Percentiles rank a stretch among this genome's conserved stretches.
These are phyloP conservation scores for Kazachstania viticola DNA, from an alignment of 805 yeast species.

Conservation along the genomic window DNA sequence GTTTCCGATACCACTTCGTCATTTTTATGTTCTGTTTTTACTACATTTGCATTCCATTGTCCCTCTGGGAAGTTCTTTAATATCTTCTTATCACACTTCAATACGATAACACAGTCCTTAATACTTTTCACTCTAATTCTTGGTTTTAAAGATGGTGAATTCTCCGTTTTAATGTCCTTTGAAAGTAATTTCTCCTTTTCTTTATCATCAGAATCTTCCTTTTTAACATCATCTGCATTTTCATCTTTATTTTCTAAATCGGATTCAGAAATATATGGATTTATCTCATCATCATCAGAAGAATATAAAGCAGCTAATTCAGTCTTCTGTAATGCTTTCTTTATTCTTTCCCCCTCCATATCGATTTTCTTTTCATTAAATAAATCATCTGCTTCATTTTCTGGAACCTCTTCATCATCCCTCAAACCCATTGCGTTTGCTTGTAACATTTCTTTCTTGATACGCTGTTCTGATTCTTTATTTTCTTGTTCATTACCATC, in stretches of 20 bases:
- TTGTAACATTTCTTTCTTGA: constrained; percentile 72
- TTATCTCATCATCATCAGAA: constrained; percentile 79
- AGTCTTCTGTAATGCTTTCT: constrained; percentile 71
- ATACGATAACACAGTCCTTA: constrained; percentile 43
- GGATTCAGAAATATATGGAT: constrained; percentile 71
- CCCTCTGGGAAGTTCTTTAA: constrained; percentile 63
- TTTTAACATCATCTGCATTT: constrained; percentile 27
- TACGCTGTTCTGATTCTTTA: constrained; percentile 73
- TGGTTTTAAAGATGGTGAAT: constrained; percentile 19
- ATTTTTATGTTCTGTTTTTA: constrained; percentile 28
- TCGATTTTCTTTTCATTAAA: constrained; percentile 71
- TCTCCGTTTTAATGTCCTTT: constrained; percentile 11
- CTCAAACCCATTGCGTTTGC: constrained; percentile 61
- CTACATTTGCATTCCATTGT: constrained; percentile 63
- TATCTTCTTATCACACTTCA: constrained; percentile 53
- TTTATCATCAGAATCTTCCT: constrained; percentile 31
- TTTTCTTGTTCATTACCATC: constrained; percentile 94
- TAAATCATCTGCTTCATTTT: constrained; percentile 59
- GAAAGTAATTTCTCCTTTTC: constrained; percentile 16
- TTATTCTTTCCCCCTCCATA: constrained; percentile 79
- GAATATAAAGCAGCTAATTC: constrained; percentile 69
- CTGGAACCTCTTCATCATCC: constrained; percentile 48
- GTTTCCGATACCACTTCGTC: constrained; percentile 1
- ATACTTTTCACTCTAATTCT: constrained; percentile 32
- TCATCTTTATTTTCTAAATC: constrained; percentile 46